Evolutionary conservation across 305 asterid species (phyloP).

Genomic region (Petunia hybrid): DNA sequence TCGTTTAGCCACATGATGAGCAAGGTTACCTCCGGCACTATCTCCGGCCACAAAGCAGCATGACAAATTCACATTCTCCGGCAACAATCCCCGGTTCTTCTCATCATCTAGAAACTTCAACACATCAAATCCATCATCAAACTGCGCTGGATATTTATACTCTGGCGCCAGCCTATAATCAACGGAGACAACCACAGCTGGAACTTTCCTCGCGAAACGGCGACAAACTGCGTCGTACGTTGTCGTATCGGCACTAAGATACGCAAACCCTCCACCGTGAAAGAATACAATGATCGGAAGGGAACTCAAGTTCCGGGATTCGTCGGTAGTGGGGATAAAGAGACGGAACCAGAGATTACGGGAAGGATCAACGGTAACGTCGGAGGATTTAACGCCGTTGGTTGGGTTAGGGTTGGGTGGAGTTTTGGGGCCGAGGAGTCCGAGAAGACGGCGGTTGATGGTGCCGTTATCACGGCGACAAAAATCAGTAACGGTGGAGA

Average conservation of each 20-base stretch:
- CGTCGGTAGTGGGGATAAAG: neutral
- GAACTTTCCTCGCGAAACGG: slow-evolving; percentile 58
- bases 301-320: neutral
- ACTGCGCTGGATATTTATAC: slow-evolving; percentile 70
- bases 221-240: slow-evolving; percentile 72
- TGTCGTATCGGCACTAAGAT: slow-evolving; percentile 29
- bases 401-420: no score
- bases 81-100: slow-evolving; percentile 41
- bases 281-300: slow-evolving; percentile 72
- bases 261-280: slow-evolving; percentile 83
- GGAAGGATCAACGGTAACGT: no score
- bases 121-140: slow-evolving; percentile 28
- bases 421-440: slow-evolving; percentile 57
- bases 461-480: slow-evolving; percentile 47
- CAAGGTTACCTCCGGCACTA: slow-evolving; percentile 79
- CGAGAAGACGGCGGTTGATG: slow-evolving; percentile 76
- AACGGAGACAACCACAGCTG: slow-evolving; percentile 62
- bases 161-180: slow-evolving; percentile 44
- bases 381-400: no score
- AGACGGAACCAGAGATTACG: no score
- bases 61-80: slow-evolving; percentile 63
- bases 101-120: neutral
- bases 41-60: slow-evolving; percentile 80
- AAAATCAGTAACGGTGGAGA: no score
- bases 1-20: slow-evolving; percentile 68